Evolutionary conservation across 2,329 filamentous ascomycete genomes (phyloP), one percentile per base, ranked within the genome.

Genomic region (Trichoderma pleuroti): DNA sequence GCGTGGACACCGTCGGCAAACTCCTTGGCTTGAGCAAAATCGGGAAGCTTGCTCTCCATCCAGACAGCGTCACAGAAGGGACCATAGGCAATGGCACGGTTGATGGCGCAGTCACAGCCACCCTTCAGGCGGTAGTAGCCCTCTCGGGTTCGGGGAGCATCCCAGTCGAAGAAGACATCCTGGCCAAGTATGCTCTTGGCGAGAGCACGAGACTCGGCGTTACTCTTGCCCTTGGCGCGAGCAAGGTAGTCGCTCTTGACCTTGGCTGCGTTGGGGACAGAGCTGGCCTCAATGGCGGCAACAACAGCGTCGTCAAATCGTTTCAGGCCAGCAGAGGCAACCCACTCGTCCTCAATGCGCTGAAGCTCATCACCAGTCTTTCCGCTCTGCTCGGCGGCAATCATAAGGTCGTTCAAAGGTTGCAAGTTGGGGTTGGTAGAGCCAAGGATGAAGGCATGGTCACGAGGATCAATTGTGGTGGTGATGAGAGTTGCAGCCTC

Each of bases 1-100:
- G 93, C 92, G 82, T 98, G 96, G 52, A 99, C 95, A 63, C 96
- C 95, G 56, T 92, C 87, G 36, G 96, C 94, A 76, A 99, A 99
- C 79, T 98, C 92, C 84, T 93, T 89, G 28, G 96, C 96, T 84
- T 98, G 96, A 63, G 87, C 86, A 81, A 86, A 98, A 81, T 98
- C 95, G 59, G 96, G 96, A 75, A 97, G 86, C 85, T 97, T 98
- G 84, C 92, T 95, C 88, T 99, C 96, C 96, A 99, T 99, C 96
- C 96, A 99, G 82, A 99, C 97, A 80, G 97, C 90, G 78, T 98
- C 95, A 73, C 92, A 92, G 84, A 97, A 97, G 2, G 96, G 95
- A 0, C 93, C 95, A 79, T 97, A 98, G 7, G 95, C 93, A 71
- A 97, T 84, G 39, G 94, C 95, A 61, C 95, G 90, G 86, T 96